Evolutionary conservation across 108 stramenopile genomes (phyloP).

Genomic region (Stephanodiscus minutulus): DNA sequence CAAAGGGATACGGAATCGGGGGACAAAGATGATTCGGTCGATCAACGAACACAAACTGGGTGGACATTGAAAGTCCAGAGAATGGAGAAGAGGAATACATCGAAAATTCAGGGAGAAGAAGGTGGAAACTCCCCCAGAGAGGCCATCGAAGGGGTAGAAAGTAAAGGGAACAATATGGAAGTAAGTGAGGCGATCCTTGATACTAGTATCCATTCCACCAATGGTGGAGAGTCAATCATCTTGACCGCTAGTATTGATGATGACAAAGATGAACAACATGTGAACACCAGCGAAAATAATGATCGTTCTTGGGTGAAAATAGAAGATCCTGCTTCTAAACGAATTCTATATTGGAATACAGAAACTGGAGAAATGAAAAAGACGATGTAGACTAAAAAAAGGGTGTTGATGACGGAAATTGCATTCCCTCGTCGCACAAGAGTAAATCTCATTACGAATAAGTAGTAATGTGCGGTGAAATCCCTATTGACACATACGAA

Average conservation of each 20-base stretch:
- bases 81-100: neutral
- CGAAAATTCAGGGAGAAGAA: neutral
- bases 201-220: neutral
- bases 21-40: constrained; percentile 1
- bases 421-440: no score
- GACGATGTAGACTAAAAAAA: neutral
- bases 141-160: no score
- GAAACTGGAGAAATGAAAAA: constrained; percentile 46
- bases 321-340: constrained; percentile 24
- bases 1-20: constrained; percentile 3
- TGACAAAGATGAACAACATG: neutral
- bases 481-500: neutral
- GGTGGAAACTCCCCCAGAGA: neutral
- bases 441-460: no score
- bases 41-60: neutral
- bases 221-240: neutral
- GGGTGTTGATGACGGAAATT: no score
- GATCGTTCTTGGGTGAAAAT: constrained; percentile 31
- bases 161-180: neutral
- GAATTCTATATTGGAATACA: constrained; percentile 44
- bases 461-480: no score
- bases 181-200: neutral
- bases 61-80: neutral
- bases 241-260: neutral
- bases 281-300: neutral